Evolutionary conservation across 192 early-diverging fungal genomes (phyloP), one percentile per base, ranked within the genome.

Genomic region (Umbelopsis isabellina): DNA sequence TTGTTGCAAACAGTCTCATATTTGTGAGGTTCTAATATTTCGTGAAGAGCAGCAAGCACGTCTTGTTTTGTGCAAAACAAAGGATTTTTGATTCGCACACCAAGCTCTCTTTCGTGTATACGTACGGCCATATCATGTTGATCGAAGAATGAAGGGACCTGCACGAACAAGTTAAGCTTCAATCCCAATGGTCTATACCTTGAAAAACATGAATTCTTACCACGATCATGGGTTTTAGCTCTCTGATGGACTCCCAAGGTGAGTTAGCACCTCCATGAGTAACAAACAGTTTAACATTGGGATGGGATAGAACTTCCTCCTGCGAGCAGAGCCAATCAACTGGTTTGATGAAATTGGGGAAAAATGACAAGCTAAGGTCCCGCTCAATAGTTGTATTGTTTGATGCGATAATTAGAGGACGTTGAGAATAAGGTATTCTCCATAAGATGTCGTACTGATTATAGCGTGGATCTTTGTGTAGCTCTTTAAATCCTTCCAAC

Each of bases 341-440:
- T 7, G 55, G 3, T 35, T 35, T 25, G 16, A 61, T 61, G 55
- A 27, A 61, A 11, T 61, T 35, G 1, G 55, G 55, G 55, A 61
- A 61, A 25, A 35, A 61, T 12, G 27, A 35, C 12, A 61, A 30
- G 30, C 55, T 61, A 3, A 61, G 30, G 37, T 61, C 55, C 33
- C 33, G 55, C 4, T 25, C 25, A 25, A 30, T 15, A 3, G 15
- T 30, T 16, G 27, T 61, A n/a, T 25, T 6, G 18, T 61, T 61
- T 0, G 11, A 18, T 12, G 55, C 27, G 16, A 61, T 25, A 61
- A 61, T 61, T 8, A 61, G 2, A 3, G 55, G 55, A 6, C 55
- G 55, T 33, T 61, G 55, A 35, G 55, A 61, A 35, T 61, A 35
- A 35, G 55, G 55, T n/a, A 61, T 61, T 61, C 55, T 61, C 55